Evolutionary conservation across 2,329 filamentous ascomycete genomes (phyloP).

Genomic region (Lasiodiplodia sp.): DNA sequence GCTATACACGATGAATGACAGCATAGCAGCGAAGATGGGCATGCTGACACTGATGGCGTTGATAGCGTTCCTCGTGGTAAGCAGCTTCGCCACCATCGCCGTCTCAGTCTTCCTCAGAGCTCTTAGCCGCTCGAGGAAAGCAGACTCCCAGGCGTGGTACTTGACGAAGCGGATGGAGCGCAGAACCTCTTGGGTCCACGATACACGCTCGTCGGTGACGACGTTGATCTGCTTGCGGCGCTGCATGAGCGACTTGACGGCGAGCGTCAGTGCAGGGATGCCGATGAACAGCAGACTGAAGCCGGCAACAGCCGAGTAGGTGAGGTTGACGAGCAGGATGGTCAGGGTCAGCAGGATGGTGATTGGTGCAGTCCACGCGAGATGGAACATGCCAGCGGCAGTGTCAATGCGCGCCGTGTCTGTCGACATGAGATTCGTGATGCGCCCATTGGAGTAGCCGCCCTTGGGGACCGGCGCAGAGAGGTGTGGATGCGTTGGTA

Average conservation of each 20-base stretch:
- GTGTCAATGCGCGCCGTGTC: slow-evolving; percentile 94
- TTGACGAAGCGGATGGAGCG: slow-evolving; percentile 94
- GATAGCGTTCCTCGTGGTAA: slow-evolving; percentile 85
- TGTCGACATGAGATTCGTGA: slow-evolving; percentile 93
- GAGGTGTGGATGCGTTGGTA: slow-evolving; percentile 48
- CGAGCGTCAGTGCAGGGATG: slow-evolving; percentile 77
- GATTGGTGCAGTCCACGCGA: slow-evolving; percentile 87
- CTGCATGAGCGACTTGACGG: slow-evolving; percentile 77
- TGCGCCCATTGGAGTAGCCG: slow-evolving; percentile 91
- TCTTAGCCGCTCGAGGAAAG: slow-evolving; percentile 79
- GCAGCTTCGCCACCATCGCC: slow-evolving; percentile 78
- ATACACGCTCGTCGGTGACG: slow-evolving; percentile 90
- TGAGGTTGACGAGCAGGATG: slow-evolving; percentile 84
- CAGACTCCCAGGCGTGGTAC: slow-evolving; percentile 92
- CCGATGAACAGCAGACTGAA: slow-evolving; percentile 82
- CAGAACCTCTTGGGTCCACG: slow-evolving; percentile 89
- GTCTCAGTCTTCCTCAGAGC: slow-evolving; percentile 80
- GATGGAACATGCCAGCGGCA: slow-evolving; percentile 86
- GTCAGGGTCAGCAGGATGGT: slow-evolving; percentile 79
- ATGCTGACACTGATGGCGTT: slow-evolving; percentile 84
- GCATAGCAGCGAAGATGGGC: slow-evolving; percentile 93
- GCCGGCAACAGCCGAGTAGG: slow-evolving; percentile 89
- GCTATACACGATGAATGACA: slow-evolving; percentile 84
- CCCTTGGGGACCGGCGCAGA: slow-evolving; percentile 70
- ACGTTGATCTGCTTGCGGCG: slow-evolving; percentile 86